Evolutionary conservation across 2,329 filamentous ascomycete species (phyloP).

Genomic region (Lecanoromycetidae sp.): DNA sequence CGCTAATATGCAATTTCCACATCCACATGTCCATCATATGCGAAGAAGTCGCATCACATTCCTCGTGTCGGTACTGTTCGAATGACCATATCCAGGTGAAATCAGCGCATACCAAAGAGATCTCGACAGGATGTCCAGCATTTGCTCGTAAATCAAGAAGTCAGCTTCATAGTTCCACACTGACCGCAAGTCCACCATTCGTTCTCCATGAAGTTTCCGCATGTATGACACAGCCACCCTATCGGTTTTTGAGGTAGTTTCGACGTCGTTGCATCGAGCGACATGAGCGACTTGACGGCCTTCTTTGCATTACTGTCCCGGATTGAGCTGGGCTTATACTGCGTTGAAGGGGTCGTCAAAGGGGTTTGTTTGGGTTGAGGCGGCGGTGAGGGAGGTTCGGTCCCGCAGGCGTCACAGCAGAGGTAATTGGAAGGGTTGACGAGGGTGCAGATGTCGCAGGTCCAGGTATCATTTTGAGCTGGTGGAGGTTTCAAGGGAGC

Average conservation of each 20-base stretch:
- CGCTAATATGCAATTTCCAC: neutral
- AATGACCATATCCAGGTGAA: no score
- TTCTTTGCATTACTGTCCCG: constrained; percentile 10
- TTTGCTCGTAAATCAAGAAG: no score
- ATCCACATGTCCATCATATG: no score
- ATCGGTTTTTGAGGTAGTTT: constrained; percentile 36
- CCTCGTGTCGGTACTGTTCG: no score
- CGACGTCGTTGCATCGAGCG: constrained; percentile 28
- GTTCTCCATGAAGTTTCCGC: constrained; percentile 51
- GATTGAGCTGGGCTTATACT: constrained; percentile 3
- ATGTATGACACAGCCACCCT: constrained; percentile 48
- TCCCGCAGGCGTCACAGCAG: constrained; percentile 48
- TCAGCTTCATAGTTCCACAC: constrained; percentile 47
- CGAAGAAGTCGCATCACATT: no score
- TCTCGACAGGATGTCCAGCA: no score
- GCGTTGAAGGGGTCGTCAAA: constrained; percentile 15
- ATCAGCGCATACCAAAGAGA: no score
- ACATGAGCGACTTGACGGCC: constrained; percentile 20
- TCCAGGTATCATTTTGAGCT: constrained; percentile 38
- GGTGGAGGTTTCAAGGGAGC: constrained; percentile 18
- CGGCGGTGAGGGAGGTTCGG: constrained; percentile 36
- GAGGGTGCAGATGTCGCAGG: constrained; percentile 49
- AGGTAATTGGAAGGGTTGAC: constrained; percentile 48
- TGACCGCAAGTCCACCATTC: constrained; percentile 53
- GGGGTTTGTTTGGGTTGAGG: constrained; percentile 1